Conservation (phyloP, 176 grass and related monocot species). For the Oropetium thomaeum region DNA sequence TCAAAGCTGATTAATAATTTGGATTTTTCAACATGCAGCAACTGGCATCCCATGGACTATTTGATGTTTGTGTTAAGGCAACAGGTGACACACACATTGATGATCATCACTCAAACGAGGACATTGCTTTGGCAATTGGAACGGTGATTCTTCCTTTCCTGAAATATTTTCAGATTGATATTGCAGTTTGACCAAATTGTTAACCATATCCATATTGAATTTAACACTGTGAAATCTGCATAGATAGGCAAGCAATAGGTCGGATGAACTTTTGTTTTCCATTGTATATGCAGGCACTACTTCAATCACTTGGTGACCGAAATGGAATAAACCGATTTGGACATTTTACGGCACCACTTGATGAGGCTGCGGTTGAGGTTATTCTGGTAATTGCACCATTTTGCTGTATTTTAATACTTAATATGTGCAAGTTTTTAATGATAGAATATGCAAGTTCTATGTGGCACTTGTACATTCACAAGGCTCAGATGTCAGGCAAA, state of each 20-base stretch:
- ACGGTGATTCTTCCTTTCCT: constrained; percentile 56
- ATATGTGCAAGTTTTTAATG: constrained; percentile 13
- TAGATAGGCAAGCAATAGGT: not conserved
- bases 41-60: constrained; percentile 90
- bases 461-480: constrained; percentile 13
- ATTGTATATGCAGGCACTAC: constrained; percentile 59
- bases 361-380: constrained; percentile 89
- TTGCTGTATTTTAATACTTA: constrained; percentile 12
- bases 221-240: not conserved
- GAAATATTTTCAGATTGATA: not conserved
- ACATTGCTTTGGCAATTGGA: constrained; percentile 95
- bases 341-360: constrained; percentile 88
- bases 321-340: constrained; percentile 90
- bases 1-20: constrained; percentile 31
- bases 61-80: constrained; percentile 82
- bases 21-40: constrained; percentile 52
- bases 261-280: not conserved
- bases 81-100: constrained; percentile 94
- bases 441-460: not conserved
- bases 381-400: constrained; percentile 56
- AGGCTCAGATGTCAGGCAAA: not conserved
- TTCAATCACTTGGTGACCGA: constrained; percentile 91
- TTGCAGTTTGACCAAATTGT: not conserved
- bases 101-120: constrained; percentile 98
- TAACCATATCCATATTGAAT: constrained; percentile 7